phyloP scores from a whole-genome alignment of 2,329 filamentous ascomycete genomes.

The Magnaporthiopsis incrustans region DNA sequence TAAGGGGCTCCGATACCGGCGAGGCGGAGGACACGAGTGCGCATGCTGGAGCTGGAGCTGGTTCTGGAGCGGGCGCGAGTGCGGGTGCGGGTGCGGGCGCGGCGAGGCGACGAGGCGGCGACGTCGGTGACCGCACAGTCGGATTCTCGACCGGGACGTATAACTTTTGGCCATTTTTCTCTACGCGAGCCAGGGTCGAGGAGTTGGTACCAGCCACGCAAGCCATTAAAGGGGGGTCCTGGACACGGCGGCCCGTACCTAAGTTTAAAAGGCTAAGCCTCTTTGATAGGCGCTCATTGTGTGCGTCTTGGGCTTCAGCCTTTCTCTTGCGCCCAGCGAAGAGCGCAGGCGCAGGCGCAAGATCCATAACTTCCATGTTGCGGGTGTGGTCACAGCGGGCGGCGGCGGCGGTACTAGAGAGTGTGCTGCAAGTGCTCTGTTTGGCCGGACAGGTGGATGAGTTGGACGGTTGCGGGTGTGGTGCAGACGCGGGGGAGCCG shows the following conservation, averaged over 20 bases:
- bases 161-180: conserved; percentile 54
- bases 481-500: too few species aligned
- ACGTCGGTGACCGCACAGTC: too few species aligned
- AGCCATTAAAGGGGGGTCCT: too few species aligned
- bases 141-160: conserved; percentile 55
- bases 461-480: too few species aligned
- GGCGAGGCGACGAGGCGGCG: not conserved
- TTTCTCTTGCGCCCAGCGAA: conserved; percentile 46
- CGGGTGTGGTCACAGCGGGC: too few species aligned
- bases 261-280: conserved; percentile 74
- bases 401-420: too few species aligned
- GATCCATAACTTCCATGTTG: conserved; percentile 2
- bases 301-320: conserved; percentile 42
- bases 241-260: conserved; percentile 44
- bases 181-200: conserved; percentile 25
- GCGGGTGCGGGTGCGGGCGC: not conserved
- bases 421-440: too few species aligned
- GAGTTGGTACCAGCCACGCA: too few species aligned
- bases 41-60: not conserved
- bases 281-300: conserved; percentile 73
- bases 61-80: conserved; percentile 9
- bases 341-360: conserved; percentile 3
- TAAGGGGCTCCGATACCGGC: not conserved
- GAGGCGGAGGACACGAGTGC: not conserved
- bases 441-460: too few species aligned